Percentiles rank a stretch among this genome's conserved stretches.
Conservation (phyloP, 2,329 filamentous ascomycete genomes). For the Corynespora cassiicola region DNA sequence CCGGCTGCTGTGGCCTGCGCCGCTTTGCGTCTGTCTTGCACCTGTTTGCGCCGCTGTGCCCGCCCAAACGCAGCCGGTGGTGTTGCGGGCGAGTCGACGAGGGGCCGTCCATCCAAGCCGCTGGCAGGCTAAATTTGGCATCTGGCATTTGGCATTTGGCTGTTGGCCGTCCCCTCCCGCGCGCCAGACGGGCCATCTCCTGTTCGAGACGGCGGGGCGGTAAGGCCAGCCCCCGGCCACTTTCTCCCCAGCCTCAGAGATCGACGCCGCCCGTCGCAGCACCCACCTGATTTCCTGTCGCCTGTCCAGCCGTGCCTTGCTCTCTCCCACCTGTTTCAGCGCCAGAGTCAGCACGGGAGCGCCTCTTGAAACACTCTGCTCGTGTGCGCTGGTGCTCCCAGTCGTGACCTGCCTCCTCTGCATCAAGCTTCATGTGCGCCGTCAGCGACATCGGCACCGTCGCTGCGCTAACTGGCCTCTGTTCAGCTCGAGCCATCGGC, state of each 20-base stretch:
- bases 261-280: constrained; percentile 1
- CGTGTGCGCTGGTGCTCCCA: constrained; percentile 7
- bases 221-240: constrained; percentile 2
- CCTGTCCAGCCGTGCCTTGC: constrained; percentile 6
- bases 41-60: constrained; percentile 2
- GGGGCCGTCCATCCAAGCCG: too few relatives aligned
- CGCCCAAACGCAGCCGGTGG: constrained; percentile 1
- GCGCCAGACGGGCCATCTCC: constrained; percentile 5
- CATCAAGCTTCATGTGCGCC: neutral
- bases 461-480: neutral
- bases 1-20: constrained; percentile 9
- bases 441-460: constrained; percentile 13
- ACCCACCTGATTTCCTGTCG: neutral
- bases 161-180: too few relatives aligned
- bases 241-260: constrained; percentile 10
- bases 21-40: constrained; percentile 10
- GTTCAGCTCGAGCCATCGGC: neutral
- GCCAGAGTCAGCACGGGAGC: constrained; percentile 18
- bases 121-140: constrained; percentile 14
- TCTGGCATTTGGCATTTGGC: too few relatives aligned
- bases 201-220: constrained; percentile 6
- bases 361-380: constrained; percentile 17
- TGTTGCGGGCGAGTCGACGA: constrained; percentile 4
- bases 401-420: constrained; percentile 4
- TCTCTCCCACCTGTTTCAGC: constrained; percentile 12